Base-by-base conservation (phyloP, 169 alveolate species). In the Plasmodium vinckei region DNA sequence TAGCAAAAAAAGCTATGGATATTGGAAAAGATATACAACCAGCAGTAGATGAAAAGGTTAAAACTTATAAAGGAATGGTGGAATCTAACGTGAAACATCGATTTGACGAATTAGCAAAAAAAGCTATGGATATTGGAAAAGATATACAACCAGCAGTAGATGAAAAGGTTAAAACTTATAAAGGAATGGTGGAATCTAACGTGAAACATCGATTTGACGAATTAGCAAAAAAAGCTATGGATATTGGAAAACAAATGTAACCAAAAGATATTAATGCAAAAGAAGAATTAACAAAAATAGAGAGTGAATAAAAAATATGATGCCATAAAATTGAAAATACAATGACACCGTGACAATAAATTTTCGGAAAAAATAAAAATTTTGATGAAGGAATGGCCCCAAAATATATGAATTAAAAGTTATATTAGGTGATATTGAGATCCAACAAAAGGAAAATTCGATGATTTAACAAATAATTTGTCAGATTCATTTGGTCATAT, bases 391-490 rank as follows among this genome's bases (percentile, higher is more conserved):
- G 53, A 21, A 53, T 71, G 21, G 23, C 23, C 5, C 84, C 68
- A 42, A 53, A 51, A 21, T 71, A 17, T 33, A 47, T 53, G 51
- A 71, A 33, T 71, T 71, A 5, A 42, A 23, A 53, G 46, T 21
- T 42, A 53, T 21, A 71, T 23, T 71, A 51, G 21, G 49, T 5
- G 27, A 53, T 49, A 23, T 71, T 47, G 84, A 71, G 42, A 23
- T 21, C n/a, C 68, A 71, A 15, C 54, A 42, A 71, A 71, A 71
- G 68, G 68, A 71, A 9, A 57, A 19, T 42, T 71, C 21, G 84
- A 71, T 71, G 51, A 47, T n/a, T 71, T 71, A 71, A 71, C 33
- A 71, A 25, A 53, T n/a, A 59, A 57, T 33, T 3, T 33, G 42
- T 7, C 42, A 33, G 0, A 5, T 33, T 3, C 0, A 33, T 33